Evolutionary conservation across 352 stramenopile species (phyloP).

Genomic region (Phytophthora megakarya): DNA sequence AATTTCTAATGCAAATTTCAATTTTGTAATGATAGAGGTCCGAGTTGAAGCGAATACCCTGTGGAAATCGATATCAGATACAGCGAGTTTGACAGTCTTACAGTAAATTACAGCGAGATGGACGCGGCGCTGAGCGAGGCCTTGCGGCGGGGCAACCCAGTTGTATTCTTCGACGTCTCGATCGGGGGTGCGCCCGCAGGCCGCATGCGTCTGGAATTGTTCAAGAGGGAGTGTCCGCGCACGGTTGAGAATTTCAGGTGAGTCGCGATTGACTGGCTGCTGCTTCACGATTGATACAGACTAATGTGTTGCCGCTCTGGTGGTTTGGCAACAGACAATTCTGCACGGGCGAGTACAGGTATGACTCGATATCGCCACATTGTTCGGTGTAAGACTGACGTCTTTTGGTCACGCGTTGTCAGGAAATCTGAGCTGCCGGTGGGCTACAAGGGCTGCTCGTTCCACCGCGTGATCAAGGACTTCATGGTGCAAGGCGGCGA

Average conservation of each 20-base stretch:
- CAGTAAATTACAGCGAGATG: conserved; percentile 34
- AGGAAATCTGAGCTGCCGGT: conserved; percentile 85
- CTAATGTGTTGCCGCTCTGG: no score
- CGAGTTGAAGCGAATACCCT: conserved; percentile 24
- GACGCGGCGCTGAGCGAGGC: conserved; percentile 92
- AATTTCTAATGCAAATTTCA: background rate
- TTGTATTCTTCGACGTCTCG: conserved; percentile 96
- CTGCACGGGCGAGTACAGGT: conserved; percentile 96
- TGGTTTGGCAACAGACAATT: conserved; percentile 83
- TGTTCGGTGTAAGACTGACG: conserved; percentile 1
- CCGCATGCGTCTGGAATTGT: conserved; percentile 95
- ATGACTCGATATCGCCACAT: background rate
- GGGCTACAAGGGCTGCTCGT: conserved; percentile 88
- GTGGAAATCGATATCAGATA: conserved; percentile 4
- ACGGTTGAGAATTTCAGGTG: conserved; percentile 97
- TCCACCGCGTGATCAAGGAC: conserved; percentile 92
- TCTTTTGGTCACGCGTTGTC: conserved; percentile 34
- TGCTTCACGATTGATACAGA: no score
- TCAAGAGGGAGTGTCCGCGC: conserved; percentile 95
- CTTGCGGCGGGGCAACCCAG: conserved; percentile 91
- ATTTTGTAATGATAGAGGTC: background rate
- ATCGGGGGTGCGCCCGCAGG: conserved; percentile 89
- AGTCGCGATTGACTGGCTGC: conserved; percentile 17
- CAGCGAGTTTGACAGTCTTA: background rate
- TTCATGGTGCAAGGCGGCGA: conserved; percentile 93